Evolutionary conservation across 768 basidiomycete genomes (phyloP), one percentile per base, ranked within the genome.

Genomic region (Lanmaoa pseudosensibilis): DNA sequence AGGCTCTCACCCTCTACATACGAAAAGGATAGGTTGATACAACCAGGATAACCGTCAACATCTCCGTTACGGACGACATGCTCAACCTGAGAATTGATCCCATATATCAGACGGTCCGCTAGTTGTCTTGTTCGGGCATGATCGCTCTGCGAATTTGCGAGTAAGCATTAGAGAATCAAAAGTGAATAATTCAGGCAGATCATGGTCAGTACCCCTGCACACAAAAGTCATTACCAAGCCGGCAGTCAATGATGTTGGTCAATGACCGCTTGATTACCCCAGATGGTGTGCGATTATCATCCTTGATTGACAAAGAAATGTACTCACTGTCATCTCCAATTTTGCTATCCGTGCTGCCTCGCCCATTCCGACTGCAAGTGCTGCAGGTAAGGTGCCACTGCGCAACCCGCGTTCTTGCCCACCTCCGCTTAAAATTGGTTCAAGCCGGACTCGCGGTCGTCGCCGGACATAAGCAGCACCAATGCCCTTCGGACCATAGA

Each of bases 1-100:
- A 99, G 80, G 71, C 91, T 94, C 75, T 98, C 96, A 23, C 96
- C 96, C 72, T 98, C 96, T 37, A 98, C 94, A 68, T 97, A 98
- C 3, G 94, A 85, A 70, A 98, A 98, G 61, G 90, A 92, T 41
- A 98, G 80, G 73, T 98, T 98, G 69, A 98, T 84, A 70, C 97
- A 99, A 39, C 97, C 97, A 1, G 94, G 87, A 73, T 96, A 99
- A 21, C 97, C 97, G 55, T 87, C 79, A 0, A 80, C 75, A 69
- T 98, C 96, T 13, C 97, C 97, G 67, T 99, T 99, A 38, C 97
- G 86, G 43, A 96, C 86, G 54, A 99, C 93, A 62, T 91, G 86
- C 60, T 94, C 92, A 21, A 98, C 89, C 62, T 89, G 80, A 2
- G 85, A 78, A 56, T 90, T 89, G 71, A 99, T 91, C 56, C 86